Evolutionary conservation across 169 alveolate species (phyloP).

Genomic region (Plasmodium falciparum): DNA sequence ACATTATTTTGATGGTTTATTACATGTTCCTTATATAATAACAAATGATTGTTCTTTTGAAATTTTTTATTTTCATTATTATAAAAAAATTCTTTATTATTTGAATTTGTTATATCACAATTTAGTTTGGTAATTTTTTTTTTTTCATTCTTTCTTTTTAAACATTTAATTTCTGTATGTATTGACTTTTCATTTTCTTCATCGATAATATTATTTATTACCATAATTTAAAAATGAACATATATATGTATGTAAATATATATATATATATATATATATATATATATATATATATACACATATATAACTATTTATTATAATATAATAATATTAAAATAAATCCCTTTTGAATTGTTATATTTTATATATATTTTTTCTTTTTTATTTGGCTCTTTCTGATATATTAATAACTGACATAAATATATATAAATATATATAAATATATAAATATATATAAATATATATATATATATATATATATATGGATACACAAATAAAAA

Average conservation of each 20-base stretch:
- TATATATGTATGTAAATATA: not conserved
- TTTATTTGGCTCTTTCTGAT: too few species aligned
- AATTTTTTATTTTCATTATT: slow-evolving; percentile 15
- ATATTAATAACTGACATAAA: too few species aligned
- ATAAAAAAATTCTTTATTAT: not conserved
- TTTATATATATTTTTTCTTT: too few species aligned
- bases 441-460: too few species aligned
- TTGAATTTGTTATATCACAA: slow-evolving; percentile 8
- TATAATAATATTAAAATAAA: too few species aligned
- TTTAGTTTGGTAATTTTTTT: slow-evolving; percentile 7
- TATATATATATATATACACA: too few species aligned
- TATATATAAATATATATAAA: too few species aligned
- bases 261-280: too few species aligned
- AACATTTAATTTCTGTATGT: not conserved
- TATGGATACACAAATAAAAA: too few species aligned
- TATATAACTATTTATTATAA: too few species aligned
- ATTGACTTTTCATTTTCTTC: slow-evolving; percentile 37
- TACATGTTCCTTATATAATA: slow-evolving; percentile 3
- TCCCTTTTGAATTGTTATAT: too few species aligned
- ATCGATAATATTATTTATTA: slow-evolving; percentile 3
- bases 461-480: too few species aligned
- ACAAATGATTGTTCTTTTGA: slow-evolving; percentile 1
- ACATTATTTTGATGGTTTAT: not conserved
- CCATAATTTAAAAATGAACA: slow-evolving; percentile 21
- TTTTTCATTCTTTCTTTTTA: slow-evolving; percentile 13